Conservation (phyloP, 1,284 basidiomycete species). For the Austroboletus niveus region DNA sequence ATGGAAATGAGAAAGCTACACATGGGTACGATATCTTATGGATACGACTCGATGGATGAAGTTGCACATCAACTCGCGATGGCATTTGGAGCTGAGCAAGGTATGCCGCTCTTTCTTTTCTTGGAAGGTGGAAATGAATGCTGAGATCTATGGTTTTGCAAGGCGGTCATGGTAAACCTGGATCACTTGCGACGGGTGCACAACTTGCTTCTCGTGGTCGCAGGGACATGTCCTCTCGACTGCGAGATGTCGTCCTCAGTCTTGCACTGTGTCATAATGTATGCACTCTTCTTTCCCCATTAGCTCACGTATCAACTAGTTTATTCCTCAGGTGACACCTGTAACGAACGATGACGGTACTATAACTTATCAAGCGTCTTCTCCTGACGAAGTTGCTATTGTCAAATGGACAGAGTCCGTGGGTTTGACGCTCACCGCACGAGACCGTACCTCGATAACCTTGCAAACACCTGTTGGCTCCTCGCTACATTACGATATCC, state of each 20-base stretch:
- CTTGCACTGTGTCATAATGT: constrained; percentile 97
- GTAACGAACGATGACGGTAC: constrained; percentile 92
- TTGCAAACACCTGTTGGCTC: constrained; percentile 68
- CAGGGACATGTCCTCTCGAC: constrained; percentile 91
- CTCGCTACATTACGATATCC: constrained; percentile 76
- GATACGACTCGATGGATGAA: constrained; percentile 97
- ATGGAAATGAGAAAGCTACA: constrained; percentile 99
- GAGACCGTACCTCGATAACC: constrained; percentile 86
- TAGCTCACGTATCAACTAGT: neutral
- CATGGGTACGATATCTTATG: constrained; percentile 98
- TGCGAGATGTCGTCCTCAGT: constrained; percentile 92
- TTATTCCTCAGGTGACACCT: constrained; percentile 77
- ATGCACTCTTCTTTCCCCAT: constrained; percentile 23
- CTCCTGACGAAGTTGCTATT: constrained; percentile 98
- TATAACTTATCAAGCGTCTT: constrained; percentile 96
- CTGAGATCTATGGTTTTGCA: constrained; percentile 21
- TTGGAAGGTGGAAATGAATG: neutral
- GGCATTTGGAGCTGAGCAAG: constrained; percentile 68
- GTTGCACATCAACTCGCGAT: constrained; percentile 84
- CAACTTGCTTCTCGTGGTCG: constrained; percentile 82
- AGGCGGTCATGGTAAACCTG: constrained; percentile 40
- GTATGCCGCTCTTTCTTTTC: constrained; percentile 5
- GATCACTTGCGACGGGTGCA: constrained; percentile 66
- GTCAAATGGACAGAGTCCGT: constrained; percentile 98
- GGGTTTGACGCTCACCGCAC: constrained; percentile 82